Base-by-base conservation (phyloP, 139 green algal species). In the Haematococcus sp. region DNA sequence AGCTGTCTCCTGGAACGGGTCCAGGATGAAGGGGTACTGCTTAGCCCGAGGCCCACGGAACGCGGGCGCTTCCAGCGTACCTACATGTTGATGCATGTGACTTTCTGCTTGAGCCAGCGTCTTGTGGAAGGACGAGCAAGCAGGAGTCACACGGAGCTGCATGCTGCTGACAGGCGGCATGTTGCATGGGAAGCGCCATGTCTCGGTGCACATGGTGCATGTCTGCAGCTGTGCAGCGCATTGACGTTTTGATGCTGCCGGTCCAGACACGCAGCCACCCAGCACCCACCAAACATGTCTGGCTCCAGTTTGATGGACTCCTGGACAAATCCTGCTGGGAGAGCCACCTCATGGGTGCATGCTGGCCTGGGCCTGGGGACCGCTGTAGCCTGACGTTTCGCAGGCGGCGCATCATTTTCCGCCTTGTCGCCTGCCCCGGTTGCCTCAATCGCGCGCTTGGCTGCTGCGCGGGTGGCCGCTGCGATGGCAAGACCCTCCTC, bases 1-100 rank as follows among this genome's bases (percentile, higher is more conserved):
- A 34, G 91, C 82, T 0, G 79, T 90, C 17, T 85, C 71, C 65
- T 98, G 94, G 71, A 98, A 98, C 0, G 91, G 84, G 75, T 98
- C 94, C 65, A 98, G 79, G n/a, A 60, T 63, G 73, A 98, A 98
- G 2, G 90, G 88, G 77, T 96, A 98, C 34, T 87, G 22, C 79
- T 95, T 96, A 5, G 90, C 92, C 0, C 79, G 56, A 58, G 40
- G 19, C 0, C 88, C 91, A 9, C 60, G 71, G 81, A 77, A 95
- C 0, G 63, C 33, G 3, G 46, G 9, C 2, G 25, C 16, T 31
- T 97, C 51, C 33, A 97, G 71, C 0, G 87, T 94, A 44, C 92
- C 91, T 94, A 74, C 23, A 54, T 11, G 32, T 4, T 46, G 33
- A 30, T 23, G 13, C 3, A 34, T 15, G 16, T 28, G 31, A 3